phyloP scores from a whole-genome alignment of 129 eudicot genomes.

The Centella asiatica region DNA sequence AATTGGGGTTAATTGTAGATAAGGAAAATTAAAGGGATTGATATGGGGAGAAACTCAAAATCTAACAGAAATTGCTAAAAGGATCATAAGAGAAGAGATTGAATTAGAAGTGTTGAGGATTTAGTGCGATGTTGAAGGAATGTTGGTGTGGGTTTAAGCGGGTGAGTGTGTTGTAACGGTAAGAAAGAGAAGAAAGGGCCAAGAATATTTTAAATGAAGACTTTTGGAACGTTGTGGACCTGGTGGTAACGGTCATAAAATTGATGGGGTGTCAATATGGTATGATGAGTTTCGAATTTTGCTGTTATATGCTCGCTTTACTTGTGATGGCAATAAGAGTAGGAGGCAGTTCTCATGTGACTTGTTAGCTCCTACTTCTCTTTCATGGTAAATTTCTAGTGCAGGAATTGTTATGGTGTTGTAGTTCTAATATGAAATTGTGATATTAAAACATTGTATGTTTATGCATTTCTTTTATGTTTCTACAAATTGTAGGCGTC shows the following conservation, averaged over 20 bases:
- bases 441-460: no score
- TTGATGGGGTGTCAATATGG: conserved; percentile 15
- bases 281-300: no score
- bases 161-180: conserved; percentile 19
- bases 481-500: no score
- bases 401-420: no score
- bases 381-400: no score
- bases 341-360: no score
- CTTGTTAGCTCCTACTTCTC: no score
- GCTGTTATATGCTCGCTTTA: background rate
- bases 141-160: conserved; percentile 12
- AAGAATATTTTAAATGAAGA: conserved; percentile 13
- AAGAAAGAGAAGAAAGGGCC: conserved; percentile 5
- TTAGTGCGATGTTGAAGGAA: background rate
- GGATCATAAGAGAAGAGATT: background rate
- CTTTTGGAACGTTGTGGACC: conserved; percentile 42
- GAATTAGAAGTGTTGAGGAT: background rate
- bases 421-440: no score
- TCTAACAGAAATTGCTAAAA: background rate
- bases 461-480: no score
- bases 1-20: background rate
- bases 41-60: background rate
- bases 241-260: conserved; percentile 36
- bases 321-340: background rate
- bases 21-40: background rate